Percentiles rank a stretch among this genome's conserved stretches.
phyloP scores from a whole-genome alignment of 1,284 basidiomycete species.

The Clitocybe nebularis region DNA sequence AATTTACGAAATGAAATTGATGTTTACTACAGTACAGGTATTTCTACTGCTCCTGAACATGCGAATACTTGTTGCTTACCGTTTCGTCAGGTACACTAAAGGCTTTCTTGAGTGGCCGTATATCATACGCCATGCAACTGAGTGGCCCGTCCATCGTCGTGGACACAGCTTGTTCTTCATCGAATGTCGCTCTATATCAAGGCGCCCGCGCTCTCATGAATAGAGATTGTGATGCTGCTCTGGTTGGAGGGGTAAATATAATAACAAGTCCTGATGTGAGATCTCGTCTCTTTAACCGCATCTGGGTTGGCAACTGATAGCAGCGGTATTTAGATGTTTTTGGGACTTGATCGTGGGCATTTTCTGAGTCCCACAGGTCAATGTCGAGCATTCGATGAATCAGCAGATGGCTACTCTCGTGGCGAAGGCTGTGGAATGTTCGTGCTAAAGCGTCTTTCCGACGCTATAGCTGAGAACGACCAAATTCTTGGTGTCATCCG shows the following conservation, averaged over 20 bases:
- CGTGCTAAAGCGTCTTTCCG: constrained; percentile 64
- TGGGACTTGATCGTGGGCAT: constrained; percentile 65
- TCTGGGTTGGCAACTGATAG: too few relatives aligned
- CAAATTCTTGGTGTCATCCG: constrained; percentile 64
- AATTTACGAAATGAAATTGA: constrained; percentile 62
- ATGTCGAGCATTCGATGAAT: constrained; percentile 67
- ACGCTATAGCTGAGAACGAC: constrained; percentile 63
- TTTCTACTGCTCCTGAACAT: constrained; percentile 12
- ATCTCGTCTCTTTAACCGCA: constrained; percentile 10
- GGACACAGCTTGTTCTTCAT: constrained; percentile 73
- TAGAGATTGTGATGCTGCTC: constrained; percentile 60
- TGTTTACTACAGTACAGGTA: constrained; percentile 69
- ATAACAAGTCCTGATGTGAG: constrained; percentile 69
- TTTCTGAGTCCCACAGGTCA: constrained; percentile 66
- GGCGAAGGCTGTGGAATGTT: constrained; percentile 72
- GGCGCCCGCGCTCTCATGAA: constrained; percentile 60
- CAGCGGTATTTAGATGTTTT: constrained; percentile 64
- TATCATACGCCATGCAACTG: constrained; percentile 64
- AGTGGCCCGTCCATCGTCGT: constrained; percentile 67
- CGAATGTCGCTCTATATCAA: constrained; percentile 62
- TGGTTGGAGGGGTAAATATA: constrained; percentile 72
- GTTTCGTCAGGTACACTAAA: constrained; percentile 51
- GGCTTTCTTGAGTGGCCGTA: constrained; percentile 66
- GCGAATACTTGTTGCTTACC: neutral
- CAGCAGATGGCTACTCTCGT: constrained; percentile 70